Evolutionary conservation across 495 filamentous ascomycete species (phyloP), one percentile per base, ranked within the genome.

Genomic region (Xylona heveae): DNA sequence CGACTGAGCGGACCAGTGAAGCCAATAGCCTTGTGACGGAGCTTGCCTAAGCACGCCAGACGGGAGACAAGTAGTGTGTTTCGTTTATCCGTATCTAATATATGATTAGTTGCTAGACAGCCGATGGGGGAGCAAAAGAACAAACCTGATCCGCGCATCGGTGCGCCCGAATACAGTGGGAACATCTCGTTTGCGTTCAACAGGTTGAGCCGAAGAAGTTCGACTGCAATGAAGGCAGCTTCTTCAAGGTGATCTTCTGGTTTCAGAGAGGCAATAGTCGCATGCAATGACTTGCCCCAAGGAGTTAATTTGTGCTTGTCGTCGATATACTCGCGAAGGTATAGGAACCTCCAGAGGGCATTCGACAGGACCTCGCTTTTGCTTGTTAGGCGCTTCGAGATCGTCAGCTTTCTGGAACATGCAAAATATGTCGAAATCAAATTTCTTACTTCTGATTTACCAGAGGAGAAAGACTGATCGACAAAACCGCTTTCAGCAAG

Each of bases 1-100:
- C 84, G 72, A 58, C 78, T 93, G 1, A 99, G 61, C 0, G 88
- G 88, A 1, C 88, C 88, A 16, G 88, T 94, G 52, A 92, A 99
- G 16, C 90, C 84, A 42, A 84, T 83, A 4, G 62, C 55, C 40
- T 78, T 65, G 46, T 99, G 88, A 19, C 70, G 68, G 16, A 99
- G 57, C 41, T 75, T 77, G 28, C 74, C 69, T 40, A 95, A 59
- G 31, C 73, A 80, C 9, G 84, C 76, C 35, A 88, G 74, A 24
- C 84, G 74, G 35, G 78, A 81, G 38, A 94, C 68, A 19, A 94
- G 64, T 38, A 85, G 60, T 24, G 78, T 69, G 51, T 73, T 72
- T 6, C 56, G 52, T 46, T 73, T 75, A 42, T 85, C 64, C 20
- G 61, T 57, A 20, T 69, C 66, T 69, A 27, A 38, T n/a, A 5